Evolutionary conservation across 176 grass and related monocot species (phyloP).

Genomic region (Themeda triandra): DNA sequence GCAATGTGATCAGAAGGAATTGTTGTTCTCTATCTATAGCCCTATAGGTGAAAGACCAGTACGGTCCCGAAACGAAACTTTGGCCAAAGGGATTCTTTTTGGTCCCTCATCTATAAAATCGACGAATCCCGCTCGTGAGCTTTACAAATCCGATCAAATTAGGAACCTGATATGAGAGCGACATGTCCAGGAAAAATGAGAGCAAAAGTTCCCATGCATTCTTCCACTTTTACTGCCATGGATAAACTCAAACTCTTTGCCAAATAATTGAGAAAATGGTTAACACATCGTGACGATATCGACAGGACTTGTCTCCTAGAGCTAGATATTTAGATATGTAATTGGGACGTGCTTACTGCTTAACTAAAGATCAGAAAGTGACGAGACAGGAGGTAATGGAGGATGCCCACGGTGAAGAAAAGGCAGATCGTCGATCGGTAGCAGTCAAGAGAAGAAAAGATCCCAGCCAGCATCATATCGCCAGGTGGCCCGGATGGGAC

Average conservation of each 20-base stretch:
- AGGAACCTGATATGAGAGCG: background rate
- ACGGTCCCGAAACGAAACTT: background rate
- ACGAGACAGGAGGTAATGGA: slow-evolving; percentile 16
- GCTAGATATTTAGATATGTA: background rate
- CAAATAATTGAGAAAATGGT: slow-evolving; percentile 13
- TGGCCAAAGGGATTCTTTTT: background rate
- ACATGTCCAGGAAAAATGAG: background rate
- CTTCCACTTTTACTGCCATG: background rate
- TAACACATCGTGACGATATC: background rate
- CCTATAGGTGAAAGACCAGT: background rate
- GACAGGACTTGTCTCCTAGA: too few species aligned
- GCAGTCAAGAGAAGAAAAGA: background rate
- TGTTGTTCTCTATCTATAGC: background rate
- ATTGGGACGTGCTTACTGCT: background rate
- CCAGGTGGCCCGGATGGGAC: slow-evolving; percentile 1
- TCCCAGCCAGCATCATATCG: background rate
- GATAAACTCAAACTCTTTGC: background rate
- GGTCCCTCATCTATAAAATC: background rate
- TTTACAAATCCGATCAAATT: background rate
- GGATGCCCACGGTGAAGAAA: background rate
- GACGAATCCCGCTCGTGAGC: background rate
- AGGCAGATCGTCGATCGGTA: background rate
- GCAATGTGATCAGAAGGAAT: background rate
- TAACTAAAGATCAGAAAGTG: background rate
- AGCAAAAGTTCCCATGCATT: background rate